Conservation (phyloP, 2,329 filamentous ascomycete species). For the Cytospora mali region DNA sequence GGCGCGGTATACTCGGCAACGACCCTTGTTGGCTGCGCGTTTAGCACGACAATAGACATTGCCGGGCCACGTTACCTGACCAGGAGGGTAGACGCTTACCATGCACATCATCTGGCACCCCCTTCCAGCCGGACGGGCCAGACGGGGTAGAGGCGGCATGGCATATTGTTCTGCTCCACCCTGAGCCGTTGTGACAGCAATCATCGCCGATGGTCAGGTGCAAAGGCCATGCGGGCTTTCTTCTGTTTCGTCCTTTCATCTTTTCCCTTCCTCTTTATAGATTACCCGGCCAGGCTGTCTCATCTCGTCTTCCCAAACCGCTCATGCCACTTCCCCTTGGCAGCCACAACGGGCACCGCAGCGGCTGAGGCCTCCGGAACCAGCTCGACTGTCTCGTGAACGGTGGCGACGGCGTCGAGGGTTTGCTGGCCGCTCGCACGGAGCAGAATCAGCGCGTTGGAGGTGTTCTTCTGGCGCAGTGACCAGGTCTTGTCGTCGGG, state of each 20-base stretch:
- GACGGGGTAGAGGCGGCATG: background rate
- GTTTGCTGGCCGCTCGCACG: slow-evolving; percentile 33
- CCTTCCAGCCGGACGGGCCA: background rate
- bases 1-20: background rate
- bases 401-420: slow-evolving; percentile 54
- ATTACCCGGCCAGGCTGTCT: background rate
- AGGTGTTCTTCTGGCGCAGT: slow-evolving; percentile 68
- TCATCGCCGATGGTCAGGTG: background rate
- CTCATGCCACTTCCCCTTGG: slow-evolving; percentile 62
- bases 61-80: background rate
- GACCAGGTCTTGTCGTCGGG: slow-evolving; percentile 54
- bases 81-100: background rate
- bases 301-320: slow-evolving; percentile 55
- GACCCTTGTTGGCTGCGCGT: background rate
- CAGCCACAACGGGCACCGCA: slow-evolving; percentile 35
- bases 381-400: slow-evolving; percentile 66
- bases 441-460: slow-evolving; percentile 65
- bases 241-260: background rate
- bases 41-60: background rate
- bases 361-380: slow-evolving; percentile 43
- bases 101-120: background rate
- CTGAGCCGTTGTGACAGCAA: background rate
- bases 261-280: background rate
- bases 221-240: background rate
- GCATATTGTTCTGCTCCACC: no score